Conservation (phyloP, 139 green algal species). For the Chlamydomonas applanata region DNA sequence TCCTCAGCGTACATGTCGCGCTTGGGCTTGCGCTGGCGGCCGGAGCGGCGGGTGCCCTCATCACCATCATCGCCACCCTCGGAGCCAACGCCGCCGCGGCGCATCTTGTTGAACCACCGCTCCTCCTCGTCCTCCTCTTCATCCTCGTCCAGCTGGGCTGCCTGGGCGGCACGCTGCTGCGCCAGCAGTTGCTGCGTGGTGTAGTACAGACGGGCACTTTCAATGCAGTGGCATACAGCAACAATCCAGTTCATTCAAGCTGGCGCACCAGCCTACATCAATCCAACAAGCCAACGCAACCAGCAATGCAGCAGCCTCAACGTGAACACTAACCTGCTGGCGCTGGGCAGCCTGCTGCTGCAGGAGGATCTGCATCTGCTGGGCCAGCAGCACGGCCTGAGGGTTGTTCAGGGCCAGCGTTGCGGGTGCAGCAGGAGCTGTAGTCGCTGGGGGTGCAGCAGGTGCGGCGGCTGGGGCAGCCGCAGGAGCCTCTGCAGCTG, state of each 20-base stretch:
- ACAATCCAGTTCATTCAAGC: too few species aligned
- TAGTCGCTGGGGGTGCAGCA: neutral
- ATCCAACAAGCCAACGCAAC: too few species aligned
- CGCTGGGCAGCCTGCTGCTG: neutral
- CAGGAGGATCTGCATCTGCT: conserved; percentile 4
- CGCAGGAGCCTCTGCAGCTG: neutral
- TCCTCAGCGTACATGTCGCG: conserved; percentile 8
- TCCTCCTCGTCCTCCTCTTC: too few species aligned
- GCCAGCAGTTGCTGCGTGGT: neutral
- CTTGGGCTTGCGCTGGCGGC: conserved; percentile 10
- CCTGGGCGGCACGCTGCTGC: conserved; percentile 2
- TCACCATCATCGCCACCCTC: conserved; percentile 2
- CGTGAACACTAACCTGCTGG: too few species aligned
- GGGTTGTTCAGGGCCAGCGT: neutral
- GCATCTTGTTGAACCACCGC: too few species aligned
- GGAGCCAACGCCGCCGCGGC: too few species aligned
- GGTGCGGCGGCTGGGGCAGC: neutral
- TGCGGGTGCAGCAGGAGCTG: neutral
- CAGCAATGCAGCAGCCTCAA: too few species aligned
- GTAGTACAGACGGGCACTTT: too few species aligned
- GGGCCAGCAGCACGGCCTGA: neutral
- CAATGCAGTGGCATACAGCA: too few species aligned
- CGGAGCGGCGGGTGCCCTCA: neutral
- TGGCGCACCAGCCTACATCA: too few species aligned
- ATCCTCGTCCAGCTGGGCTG: too few species aligned